Conservation (phyloP, 148 eudicot species). For the Fagopyrum esculentum region DNA sequence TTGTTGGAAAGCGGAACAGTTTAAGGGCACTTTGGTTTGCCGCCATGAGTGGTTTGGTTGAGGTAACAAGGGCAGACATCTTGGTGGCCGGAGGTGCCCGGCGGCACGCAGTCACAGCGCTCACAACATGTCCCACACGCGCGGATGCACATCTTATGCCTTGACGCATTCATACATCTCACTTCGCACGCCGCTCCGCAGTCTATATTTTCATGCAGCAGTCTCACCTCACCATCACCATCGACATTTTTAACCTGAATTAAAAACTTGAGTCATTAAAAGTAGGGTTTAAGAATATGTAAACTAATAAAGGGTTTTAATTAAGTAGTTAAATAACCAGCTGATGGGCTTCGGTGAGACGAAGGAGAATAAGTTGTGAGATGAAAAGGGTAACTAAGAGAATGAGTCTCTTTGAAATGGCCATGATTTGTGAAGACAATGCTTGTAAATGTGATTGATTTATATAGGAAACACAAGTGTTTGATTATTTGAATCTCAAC, state of each 20-base stretch:
- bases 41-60: conserved; percentile 44
- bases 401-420: neutral
- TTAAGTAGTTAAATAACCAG: neutral
- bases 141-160: conserved; percentile 41
- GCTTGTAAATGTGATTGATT: neutral
- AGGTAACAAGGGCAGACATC: conserved; percentile 44
- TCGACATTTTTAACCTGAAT: neutral
- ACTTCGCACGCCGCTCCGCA: conserved; percentile 35
- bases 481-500: neutral
- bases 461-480: neutral
- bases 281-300: neutral
- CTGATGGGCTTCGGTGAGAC: neutral
- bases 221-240: neutral
- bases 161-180: conserved; percentile 26
- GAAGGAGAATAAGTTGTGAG: neutral
- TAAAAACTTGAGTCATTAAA: neutral
- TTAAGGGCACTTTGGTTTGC: conserved; percentile 50
- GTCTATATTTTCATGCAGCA: conserved; percentile 6
- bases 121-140: conserved; percentile 50
- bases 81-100: conserved; percentile 52
- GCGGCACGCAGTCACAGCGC: conserved; percentile 48
- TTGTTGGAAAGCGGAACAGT: neutral
- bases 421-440: neutral
- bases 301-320: neutral
- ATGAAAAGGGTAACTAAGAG: neutral